Percentiles rank a stretch among this genome's conserved stretches.
Conservation (phyloP, 176 grass and related monocot species). For the Ananas comosus region DNA sequence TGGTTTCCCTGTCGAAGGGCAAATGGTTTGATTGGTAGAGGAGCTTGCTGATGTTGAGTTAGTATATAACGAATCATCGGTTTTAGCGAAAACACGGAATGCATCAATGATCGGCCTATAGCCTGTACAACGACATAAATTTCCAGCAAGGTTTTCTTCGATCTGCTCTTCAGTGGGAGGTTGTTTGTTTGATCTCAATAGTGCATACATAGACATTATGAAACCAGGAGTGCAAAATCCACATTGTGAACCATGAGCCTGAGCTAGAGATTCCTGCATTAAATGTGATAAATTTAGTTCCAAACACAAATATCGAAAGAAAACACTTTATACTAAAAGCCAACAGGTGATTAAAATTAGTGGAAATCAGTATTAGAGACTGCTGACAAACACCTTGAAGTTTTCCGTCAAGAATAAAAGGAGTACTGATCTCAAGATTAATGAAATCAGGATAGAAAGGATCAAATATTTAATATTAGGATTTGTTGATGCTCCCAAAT, state of each 20-base stretch:
- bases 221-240: constrained; percentile 99
- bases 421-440: neutral
- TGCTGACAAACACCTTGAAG: no score
- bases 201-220: constrained; percentile 94
- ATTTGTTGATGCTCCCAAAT: neutral
- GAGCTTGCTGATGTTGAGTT: constrained; percentile 37
- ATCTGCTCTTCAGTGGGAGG: constrained; percentile 79
- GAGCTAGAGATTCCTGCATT: constrained; percentile 74
- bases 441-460: neutral
- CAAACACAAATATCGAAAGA: no score
- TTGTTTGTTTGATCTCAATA: constrained; percentile 74
- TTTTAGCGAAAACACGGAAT: constrained; percentile 91
- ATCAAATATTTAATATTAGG: neutral
- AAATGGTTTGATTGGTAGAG: constrained; percentile 44
- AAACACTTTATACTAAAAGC: no score
- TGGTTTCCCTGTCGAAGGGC: constrained; percentile 86
- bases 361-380: no score
- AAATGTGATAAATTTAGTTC: neutral
- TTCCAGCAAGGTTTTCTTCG: constrained; percentile 86
- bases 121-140: constrained; percentile 95
- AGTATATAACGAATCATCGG: constrained; percentile 62
- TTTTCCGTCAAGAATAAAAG: no score
- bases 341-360: no score
- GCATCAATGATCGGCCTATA: constrained; percentile 95
- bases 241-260: constrained; percentile 92